Percentiles rank a stretch among this genome's conserved stretches.
These are phyloP conservation scores for Vanrija sp. DNA, from an alignment of 1,284 basidiomycete genomes.

Conservation along the genomic window DNA sequence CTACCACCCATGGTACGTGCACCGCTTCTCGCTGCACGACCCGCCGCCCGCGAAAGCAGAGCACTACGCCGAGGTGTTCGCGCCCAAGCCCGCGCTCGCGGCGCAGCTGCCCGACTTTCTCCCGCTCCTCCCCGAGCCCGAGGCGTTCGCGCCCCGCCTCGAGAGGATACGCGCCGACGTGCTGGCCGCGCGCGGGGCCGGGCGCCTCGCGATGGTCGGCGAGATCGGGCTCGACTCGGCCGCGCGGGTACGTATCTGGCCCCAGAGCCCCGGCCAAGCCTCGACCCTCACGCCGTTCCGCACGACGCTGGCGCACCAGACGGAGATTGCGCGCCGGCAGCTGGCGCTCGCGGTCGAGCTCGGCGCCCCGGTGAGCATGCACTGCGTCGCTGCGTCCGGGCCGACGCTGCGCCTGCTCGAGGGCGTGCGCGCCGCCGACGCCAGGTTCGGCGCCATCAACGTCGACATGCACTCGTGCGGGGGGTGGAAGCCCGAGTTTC, in stretches of 20 bases:
- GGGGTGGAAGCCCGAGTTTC: conserved; percentile 20
- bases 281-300: conserved; percentile 43
- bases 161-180: conserved; percentile 23
- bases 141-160: conserved; percentile 26
- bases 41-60: conserved; percentile 29
- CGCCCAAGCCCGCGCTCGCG: conserved; percentile 21
- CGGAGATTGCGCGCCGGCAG: conserved; percentile 42
- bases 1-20: conserved; percentile 53
- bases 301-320: conserved; percentile 48
- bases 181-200: conserved; percentile 12
- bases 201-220: conserved; percentile 46
- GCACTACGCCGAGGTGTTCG: conserved; percentile 48
- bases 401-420: conserved; percentile 45
- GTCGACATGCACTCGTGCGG: conserved; percentile 49
- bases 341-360: conserved; percentile 48
- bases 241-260: conserved; percentile 22
- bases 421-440: conserved; percentile 29
- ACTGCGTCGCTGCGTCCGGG: conserved; percentile 48
- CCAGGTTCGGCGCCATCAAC: conserved; percentile 38
- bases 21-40: conserved; percentile 41
- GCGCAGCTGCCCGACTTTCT: conserved; percentile 25
- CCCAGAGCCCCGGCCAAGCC: neutral
- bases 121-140: conserved; percentile 40
- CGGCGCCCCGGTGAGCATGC: conserved; percentile 47
- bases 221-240: conserved; percentile 52